Percentiles rank a stretch among this genome's conserved stretches.
phyloP scores from a whole-genome alignment of 108 stramenopile genomes.

The Craspedostauros australis region DNA sequence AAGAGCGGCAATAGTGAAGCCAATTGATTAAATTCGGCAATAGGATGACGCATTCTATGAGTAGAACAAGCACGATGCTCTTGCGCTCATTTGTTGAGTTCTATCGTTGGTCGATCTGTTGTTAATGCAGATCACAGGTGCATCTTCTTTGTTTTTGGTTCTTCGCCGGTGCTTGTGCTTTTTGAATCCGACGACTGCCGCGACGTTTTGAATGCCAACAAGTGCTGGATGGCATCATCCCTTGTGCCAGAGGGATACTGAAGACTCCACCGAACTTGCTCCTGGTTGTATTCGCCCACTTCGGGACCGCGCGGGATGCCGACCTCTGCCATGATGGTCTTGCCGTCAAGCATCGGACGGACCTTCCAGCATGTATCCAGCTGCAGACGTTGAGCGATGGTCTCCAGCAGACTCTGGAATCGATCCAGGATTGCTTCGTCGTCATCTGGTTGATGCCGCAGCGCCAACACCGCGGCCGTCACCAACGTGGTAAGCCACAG shows the following conservation, averaged over 20 bases:
- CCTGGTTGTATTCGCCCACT: constrained; percentile 59
- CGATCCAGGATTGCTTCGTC: neutral
- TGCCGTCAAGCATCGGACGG: constrained; percentile 69
- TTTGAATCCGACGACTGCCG: constrained; percentile 38
- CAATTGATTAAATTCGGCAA: too few species aligned
- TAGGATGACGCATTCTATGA: too few species aligned
- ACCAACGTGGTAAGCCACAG: constrained; percentile 70
- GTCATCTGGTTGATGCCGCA: constrained; percentile 22
- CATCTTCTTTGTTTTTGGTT: constrained; percentile 27
- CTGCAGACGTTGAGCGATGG: constrained; percentile 31
- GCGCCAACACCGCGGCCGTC: constrained; percentile 44
- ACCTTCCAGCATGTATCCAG: constrained; percentile 72
- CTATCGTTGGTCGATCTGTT: neutral
- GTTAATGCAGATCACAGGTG: constrained; percentile 5
- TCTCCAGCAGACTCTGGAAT: constrained; percentile 6
- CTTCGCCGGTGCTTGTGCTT: constrained; percentile 4
- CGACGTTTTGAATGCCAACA: constrained; percentile 39
- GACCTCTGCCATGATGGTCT: constrained; percentile 53
- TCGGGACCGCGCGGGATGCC: constrained; percentile 51
- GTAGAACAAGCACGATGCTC: too few species aligned
- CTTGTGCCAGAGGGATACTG: constrained; percentile 60
- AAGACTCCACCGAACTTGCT: constrained; percentile 77
- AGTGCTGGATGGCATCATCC: constrained; percentile 51
- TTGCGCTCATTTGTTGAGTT: too few species aligned
- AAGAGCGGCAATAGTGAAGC: too few species aligned